phyloP scores from a whole-genome alignment of 2,329 filamentous ascomycete species.

The Alternaria hordeiaustralica region DNA sequence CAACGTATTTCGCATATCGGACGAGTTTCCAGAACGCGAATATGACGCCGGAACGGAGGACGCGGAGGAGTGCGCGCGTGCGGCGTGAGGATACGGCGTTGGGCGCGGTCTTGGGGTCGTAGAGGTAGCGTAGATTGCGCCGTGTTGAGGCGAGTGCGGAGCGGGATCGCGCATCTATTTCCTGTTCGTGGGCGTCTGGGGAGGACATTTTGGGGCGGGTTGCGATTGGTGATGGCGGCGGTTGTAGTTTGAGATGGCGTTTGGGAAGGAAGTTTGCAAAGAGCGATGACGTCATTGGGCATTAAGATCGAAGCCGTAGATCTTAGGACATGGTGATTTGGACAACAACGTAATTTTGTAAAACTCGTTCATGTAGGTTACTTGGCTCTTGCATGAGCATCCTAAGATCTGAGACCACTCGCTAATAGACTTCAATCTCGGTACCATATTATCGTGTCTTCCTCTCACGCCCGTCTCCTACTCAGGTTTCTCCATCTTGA shows the following conservation, averaged over 20 bases:
- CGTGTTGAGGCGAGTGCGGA: conserved; percentile 37
- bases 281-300: not conserved
- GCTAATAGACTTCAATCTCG: not conserved
- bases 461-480: not conserved
- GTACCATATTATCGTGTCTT: not conserved
- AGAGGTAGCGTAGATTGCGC: conserved; percentile 46
- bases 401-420: not conserved
- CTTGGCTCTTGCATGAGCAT: not conserved
- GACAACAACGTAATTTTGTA: not conserved
- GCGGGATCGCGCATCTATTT: conserved; percentile 31
- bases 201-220: conserved; percentile 2
- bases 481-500: not conserved
- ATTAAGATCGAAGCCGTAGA: not conserved
- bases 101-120: conserved; percentile 41
- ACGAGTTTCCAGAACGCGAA: conserved; percentile 54
- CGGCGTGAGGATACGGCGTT: conserved; percentile 42
- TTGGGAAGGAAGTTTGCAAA: not conserved
- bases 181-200: conserved; percentile 3
- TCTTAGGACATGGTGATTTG: not conserved
- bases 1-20: conserved; percentile 53
- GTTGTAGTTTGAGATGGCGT: not conserved
- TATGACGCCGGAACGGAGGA: conserved; percentile 46
- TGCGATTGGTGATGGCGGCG: not conserved
- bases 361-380: not conserved
- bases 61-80: conserved; percentile 49